phyloP scores from a whole-genome alignment of 148 eudicot species.

The Silene conica region DNA sequence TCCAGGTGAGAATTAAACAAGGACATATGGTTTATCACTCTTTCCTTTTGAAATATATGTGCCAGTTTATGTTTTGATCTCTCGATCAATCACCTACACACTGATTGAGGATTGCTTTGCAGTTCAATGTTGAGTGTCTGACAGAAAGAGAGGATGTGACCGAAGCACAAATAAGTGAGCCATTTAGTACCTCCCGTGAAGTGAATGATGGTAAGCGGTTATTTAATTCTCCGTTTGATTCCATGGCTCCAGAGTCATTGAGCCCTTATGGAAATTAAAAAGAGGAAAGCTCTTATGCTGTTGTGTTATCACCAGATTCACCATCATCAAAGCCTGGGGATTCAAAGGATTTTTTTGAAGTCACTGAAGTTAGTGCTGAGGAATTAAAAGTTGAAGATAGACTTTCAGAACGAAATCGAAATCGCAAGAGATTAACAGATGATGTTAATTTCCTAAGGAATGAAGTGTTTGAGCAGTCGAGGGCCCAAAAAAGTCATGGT shows the following conservation, averaged over 20 bases:
- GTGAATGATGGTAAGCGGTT: conserved; percentile 32
- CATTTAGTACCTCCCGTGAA: conserved; percentile 24
- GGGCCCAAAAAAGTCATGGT: conserved; percentile 42
- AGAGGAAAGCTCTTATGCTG: conserved; percentile 30
- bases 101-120: conserved; percentile 19
- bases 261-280: conserved; percentile 26
- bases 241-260: conserved; percentile 28
- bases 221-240: conserved; percentile 30
- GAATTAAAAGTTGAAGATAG: conserved; percentile 69
- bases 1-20: background rate
- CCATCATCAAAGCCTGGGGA: conserved; percentile 37
- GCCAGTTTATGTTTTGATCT: background rate
- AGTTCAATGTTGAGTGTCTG: conserved; percentile 69
- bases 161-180: conserved; percentile 33
- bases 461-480: conserved; percentile 55
- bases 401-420: conserved; percentile 79
- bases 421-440: conserved; percentile 52
- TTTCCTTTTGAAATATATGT: too few species aligned
- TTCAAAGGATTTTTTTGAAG: conserved; percentile 64
- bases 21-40: too few species aligned
- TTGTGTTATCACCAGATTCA: conserved; percentile 22
- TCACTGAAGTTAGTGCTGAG: conserved; percentile 63
- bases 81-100: background rate
- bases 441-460: conserved; percentile 61
- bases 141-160: conserved; percentile 43